A percentile compares a stretch with the other conserved stretches of the same genome.
These are phyloP conservation scores for Conringia planisiliqua DNA, from an alignment of 345 rosid genomes.

Conservation along the genomic window DNA sequence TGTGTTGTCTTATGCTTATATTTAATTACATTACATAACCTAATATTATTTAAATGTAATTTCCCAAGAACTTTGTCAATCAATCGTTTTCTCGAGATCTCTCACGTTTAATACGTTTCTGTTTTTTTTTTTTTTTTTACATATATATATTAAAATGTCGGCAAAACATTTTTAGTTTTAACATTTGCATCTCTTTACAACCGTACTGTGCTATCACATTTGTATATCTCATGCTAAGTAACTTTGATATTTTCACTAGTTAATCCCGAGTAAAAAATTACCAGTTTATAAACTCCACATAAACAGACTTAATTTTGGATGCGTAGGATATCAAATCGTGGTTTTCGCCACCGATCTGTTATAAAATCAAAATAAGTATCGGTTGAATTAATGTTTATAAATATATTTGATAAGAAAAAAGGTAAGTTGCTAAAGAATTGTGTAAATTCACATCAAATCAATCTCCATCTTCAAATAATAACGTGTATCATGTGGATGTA, in stretches of 20 bases:
- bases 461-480: slow-evolving; percentile 1
- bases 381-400: neutral
- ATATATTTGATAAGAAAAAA: neutral
- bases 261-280: too few species aligned
- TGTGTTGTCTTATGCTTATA: slow-evolving; percentile 18
- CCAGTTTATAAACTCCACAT: too few species aligned
- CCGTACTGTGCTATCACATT: too few species aligned
- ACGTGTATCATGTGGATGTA: slow-evolving; percentile 24
- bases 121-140: neutral
- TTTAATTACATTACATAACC: neutral
- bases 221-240: neutral
- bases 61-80: too few species aligned
- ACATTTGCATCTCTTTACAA: neutral
- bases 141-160: too few species aligned
- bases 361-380: neutral
- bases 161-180: neutral
- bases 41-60: neutral
- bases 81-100: too few species aligned
- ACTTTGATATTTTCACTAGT: neutral
- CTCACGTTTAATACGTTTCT: neutral
- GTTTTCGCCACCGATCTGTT: neutral
- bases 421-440: neutral
- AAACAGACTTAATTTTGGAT: too few species aligned
- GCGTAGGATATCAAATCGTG: too few species aligned
- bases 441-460: slow-evolving; percentile 5